Base-by-base conservation (phyloP, 2,329 filamentous ascomycete species). In the Zasmidium cellare region DNA sequence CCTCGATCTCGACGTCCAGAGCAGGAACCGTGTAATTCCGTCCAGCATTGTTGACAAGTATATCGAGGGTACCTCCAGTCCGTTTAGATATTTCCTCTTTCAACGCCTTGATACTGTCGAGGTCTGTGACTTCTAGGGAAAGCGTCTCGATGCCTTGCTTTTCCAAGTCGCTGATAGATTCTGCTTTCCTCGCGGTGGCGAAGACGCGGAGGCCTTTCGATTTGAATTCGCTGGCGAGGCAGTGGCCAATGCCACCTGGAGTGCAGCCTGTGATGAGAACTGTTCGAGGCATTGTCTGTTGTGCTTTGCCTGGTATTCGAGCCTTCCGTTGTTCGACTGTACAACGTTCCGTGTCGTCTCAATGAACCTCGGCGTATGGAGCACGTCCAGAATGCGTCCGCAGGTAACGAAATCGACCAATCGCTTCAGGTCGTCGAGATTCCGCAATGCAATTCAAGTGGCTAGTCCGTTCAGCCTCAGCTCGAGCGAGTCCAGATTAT, bases 21-120 rank as follows among this genome's bases (percentile, higher is more conserved):
- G 83, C 83, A 1, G 83, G 82, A 0, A 63, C 60, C 3, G 64
- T 65, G 52, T 65, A 85, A 64, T 84, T 81, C 12, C 77, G 68
- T 6, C 79, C 80, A 56, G 83, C 83, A 72, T 86, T 86, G 68
- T 85, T 85, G 65, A 85, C 79, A 12, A 86, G 74, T 62, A 80
- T 79, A 64, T 85, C 79, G n/a, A 86, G 74, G 49, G 76, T 78
- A 19, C 78, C 79, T 9, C 71, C 72, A 0, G 83, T 79, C 19
- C 80, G 82, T 9, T 63, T 57, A n/a, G 58, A 38, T 16, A 86
- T 75, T 52, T 80, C 76, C 6, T 74, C 68, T 60, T 75, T 76
- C 44, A 84, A 78, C 11, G 70, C 69, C 22, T 72, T 70, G 57
- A 86, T 79, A 58, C 77, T 82, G n/a, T 77, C 73, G 19, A 74